Percentiles rank a stretch among this genome's conserved stretches.
Conservation (phyloP, 768 basidiomycete species). For the Psilocybe subaeruginosa region DNA sequence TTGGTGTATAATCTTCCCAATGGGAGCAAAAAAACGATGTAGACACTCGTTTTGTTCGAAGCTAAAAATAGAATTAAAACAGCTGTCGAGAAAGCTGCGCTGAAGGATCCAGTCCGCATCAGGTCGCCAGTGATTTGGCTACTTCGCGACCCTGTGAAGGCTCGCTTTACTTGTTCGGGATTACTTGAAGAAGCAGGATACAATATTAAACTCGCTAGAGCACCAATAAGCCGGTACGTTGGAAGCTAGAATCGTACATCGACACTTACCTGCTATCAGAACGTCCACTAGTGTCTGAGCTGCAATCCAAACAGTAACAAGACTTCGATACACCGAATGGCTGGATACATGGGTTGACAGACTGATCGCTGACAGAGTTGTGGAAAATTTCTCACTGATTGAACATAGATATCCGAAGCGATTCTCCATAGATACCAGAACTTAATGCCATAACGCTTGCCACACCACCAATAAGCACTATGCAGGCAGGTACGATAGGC, state of each 20-base stretch:
- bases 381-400: slow-evolving; percentile 8
- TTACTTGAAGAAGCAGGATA: background rate
- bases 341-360: background rate
- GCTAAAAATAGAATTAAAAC: slow-evolving; percentile 32
- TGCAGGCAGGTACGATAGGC: background rate
- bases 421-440: background rate
- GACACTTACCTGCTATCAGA: background rate
- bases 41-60: slow-evolving; percentile 32
- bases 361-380: slow-evolving; percentile 8
- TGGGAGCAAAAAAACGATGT: slow-evolving; percentile 33
- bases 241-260: background rate
- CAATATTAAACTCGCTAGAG: background rate
- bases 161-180: background rate
- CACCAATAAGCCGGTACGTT: background rate
- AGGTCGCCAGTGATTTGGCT: background rate
- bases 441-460: background rate
- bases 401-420: background rate
- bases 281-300: background rate
- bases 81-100: slow-evolving; percentile 37
- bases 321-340: background rate
- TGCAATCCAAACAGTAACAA: background rate
- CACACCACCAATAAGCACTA: background rate
- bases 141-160: background rate
- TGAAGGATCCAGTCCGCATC: slow-evolving; percentile 39
- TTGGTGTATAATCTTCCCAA: slow-evolving; percentile 39